Percentiles rank a stretch among this genome's conserved stretches.
These are phyloP conservation scores for Zymoseptoria brevis DNA, from an alignment of 2,329 filamentous ascomycete genomes.

Conservation along the genomic window DNA sequence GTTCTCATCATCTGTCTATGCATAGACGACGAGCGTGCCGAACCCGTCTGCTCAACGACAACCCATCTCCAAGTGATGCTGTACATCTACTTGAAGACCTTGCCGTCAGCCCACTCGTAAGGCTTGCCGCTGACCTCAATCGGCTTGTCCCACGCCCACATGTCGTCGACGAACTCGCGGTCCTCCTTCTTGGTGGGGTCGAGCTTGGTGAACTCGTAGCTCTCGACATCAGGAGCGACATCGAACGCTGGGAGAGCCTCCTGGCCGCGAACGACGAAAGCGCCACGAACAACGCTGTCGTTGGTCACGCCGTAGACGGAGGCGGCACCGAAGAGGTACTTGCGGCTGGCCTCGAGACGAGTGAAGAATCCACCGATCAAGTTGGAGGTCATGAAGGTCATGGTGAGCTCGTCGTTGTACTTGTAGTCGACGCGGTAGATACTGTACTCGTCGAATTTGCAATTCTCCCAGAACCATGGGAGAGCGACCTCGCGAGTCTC, in stretches of 20 bases:
- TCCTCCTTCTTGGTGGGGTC: conserved; percentile 80
- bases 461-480: conserved; percentile 98
- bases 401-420: conserved; percentile 96
- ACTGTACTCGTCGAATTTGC: conserved; percentile 90
- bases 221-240: conserved; percentile 94
- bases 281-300: conserved; percentile 84
- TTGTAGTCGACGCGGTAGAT: conserved; percentile 94
- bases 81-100: conserved; percentile 93
- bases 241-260: conserved; percentile 82
- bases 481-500: conserved; percentile 73
- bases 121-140: conserved; percentile 75
- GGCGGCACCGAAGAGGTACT: conserved; percentile 88
- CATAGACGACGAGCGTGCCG: not conserved
- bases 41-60: not conserved
- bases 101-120: conserved; percentile 81
- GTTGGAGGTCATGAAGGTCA: conserved; percentile 99
- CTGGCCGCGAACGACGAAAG: conserved; percentile 89
- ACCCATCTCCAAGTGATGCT: not conserved
- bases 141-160: conserved; percentile 90
- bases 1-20: not conserved
- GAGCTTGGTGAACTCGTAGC: conserved; percentile 93
- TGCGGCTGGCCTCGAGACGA: conserved; percentile 94
- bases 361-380: conserved; percentile 95
- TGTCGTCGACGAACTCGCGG: conserved; percentile 72
- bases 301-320: conserved; percentile 87